phyloP scores from a whole-genome alignment of 2,329 filamentous ascomycete species.

The Bipolaris zeicola region DNA sequence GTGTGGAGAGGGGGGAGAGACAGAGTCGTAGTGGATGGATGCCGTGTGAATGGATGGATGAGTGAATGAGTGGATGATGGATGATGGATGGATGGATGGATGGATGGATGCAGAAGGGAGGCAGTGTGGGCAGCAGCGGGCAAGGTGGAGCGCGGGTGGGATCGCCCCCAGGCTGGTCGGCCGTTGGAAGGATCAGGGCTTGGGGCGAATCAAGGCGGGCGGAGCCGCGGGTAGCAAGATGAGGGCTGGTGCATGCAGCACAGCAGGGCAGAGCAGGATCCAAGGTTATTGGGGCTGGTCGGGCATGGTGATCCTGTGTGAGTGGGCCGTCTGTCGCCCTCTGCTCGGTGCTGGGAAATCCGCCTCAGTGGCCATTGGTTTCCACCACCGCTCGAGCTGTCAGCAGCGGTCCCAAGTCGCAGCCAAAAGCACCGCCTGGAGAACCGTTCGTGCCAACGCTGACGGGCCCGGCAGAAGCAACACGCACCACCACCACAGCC shows the following conservation, averaged over 20 bases:
- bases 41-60: no score
- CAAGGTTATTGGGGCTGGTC: neutral
- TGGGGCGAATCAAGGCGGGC: slow-evolving; percentile 9
- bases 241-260: slow-evolving; percentile 16
- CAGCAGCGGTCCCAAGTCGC: slow-evolving; percentile 17
- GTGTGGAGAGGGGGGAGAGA: neutral
- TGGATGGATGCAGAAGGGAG: no score
- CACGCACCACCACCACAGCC: neutral
- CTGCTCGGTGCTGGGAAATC: slow-evolving; percentile 16
- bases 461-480: neutral
- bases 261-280: no score
- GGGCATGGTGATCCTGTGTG: slow-evolving; percentile 17
- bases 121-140: no score
- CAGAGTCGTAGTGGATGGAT: neutral
- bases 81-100: no score
- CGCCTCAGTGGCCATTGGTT: slow-evolving; percentile 28
- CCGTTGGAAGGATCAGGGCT: slow-evolving; percentile 5
- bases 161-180: slow-evolving; percentile 11
- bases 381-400: slow-evolving; percentile 15
- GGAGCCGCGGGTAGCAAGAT: slow-evolving; percentile 15
- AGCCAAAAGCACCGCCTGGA: slow-evolving; percentile 6
- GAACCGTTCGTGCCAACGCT: slow-evolving; percentile 10
- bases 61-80: no score
- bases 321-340: slow-evolving; percentile 13
- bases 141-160: slow-evolving; percentile 5